phyloP scores from a whole-genome alignment of 805 yeast genomes.

The Kodamaea hsintzibuensis region DNA sequence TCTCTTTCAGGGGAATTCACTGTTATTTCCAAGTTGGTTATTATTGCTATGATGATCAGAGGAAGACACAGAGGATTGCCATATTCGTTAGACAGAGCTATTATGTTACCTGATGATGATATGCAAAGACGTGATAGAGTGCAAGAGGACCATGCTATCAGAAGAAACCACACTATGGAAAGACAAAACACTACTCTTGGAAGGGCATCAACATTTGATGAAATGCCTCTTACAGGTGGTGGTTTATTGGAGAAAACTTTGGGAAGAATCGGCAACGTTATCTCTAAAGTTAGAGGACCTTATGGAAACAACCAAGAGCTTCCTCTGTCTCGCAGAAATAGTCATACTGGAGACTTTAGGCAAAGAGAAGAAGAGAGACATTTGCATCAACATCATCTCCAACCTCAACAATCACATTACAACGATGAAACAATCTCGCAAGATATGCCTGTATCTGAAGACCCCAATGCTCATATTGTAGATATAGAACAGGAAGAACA shows the following conservation, averaged over 20 bases:
- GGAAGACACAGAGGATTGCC: conserved; percentile 98
- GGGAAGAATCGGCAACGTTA: background rate
- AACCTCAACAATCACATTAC: background rate
- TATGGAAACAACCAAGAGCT: background rate
- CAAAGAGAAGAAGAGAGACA: background rate
- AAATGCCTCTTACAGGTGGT: background rate
- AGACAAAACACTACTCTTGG: conserved; percentile 14
- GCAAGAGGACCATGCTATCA: conserved; percentile 53
- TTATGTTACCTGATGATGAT: conserved; percentile 74
- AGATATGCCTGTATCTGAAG: background rate
- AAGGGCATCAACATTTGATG: conserved; percentile 12
- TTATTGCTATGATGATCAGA: conserved; percentile 87
- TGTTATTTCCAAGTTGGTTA: conserved; percentile 74
- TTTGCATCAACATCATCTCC: background rate
- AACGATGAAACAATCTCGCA: background rate
- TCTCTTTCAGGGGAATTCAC: conserved; percentile 77
- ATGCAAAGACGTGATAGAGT: conserved; percentile 61
- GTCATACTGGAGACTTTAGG: conserved; percentile 1
- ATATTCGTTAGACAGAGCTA: conserved; percentile 89
- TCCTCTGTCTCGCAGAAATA: conserved; percentile 1
- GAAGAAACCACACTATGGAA: conserved; percentile 31
- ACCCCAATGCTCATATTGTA: conserved; percentile 1
- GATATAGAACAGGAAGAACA: conserved; percentile 2
- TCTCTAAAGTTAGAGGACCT: background rate
- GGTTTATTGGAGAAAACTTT: conserved; percentile 7